Percentiles rank a stretch among this genome's conserved stretches.
Conservation (phyloP, 1,284 basidiomycete species). For the Ustilago bromivora region DNA sequence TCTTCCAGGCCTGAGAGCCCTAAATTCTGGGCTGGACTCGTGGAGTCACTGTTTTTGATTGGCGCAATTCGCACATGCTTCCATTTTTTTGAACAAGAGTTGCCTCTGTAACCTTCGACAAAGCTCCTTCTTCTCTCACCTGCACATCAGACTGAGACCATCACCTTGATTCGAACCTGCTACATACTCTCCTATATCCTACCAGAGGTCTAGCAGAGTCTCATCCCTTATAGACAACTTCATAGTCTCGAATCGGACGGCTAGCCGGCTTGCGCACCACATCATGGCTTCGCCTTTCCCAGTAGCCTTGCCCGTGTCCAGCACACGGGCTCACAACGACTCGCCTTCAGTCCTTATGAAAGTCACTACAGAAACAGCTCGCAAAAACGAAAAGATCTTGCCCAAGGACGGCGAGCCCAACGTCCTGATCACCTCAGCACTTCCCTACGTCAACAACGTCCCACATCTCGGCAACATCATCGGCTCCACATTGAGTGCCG, state of each 20-base stretch:
- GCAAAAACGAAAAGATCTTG: slow-evolving; percentile 55
- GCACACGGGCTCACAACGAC: slow-evolving; percentile 48
- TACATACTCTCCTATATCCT: too few relatives aligned
- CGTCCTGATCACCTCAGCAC: slow-evolving; percentile 90
- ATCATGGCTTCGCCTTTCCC: slow-evolving; percentile 68
- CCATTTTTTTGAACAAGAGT: background rate
- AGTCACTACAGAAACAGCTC: slow-evolving; percentile 52
- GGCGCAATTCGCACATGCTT: slow-evolving; percentile 14
- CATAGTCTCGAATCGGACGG: slow-evolving; percentile 6
- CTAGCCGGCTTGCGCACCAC: slow-evolving; percentile 29
- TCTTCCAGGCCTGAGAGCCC: slow-evolving; percentile 1
- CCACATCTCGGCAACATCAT: slow-evolving; percentile 99
- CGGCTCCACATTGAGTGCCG: slow-evolving; percentile 92
- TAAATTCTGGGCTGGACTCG: background rate
- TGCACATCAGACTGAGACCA: background rate
- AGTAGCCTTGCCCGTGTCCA: slow-evolving; percentile 52
- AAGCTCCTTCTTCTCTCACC: background rate
- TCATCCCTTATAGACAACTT: background rate
- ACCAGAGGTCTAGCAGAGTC: too few relatives aligned
- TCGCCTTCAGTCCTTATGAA: slow-evolving; percentile 61
- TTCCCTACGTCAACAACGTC: slow-evolving; percentile 98
- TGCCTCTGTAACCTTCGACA: background rate
- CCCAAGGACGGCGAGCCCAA: slow-evolving; percentile 63
- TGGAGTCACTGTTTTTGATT: slow-evolving; percentile 6
- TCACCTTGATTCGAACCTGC: background rate